phyloP scores from a whole-genome alignment of 2,329 filamentous ascomycete genomes.

The Gnomoniopsis sp. region DNA sequence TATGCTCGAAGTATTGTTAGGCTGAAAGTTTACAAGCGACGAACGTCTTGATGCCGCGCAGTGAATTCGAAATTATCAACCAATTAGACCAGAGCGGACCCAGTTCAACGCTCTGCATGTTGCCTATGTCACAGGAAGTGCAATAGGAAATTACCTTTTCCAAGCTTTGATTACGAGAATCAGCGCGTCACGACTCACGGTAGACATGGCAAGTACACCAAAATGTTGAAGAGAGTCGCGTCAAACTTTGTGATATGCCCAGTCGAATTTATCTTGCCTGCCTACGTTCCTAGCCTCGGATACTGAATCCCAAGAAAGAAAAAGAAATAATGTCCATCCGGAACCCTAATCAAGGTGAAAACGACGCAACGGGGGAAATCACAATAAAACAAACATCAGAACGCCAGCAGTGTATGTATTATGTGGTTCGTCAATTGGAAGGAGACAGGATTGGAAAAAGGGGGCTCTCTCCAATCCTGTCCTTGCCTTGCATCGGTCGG shows the following conservation, averaged over 20 bases:
- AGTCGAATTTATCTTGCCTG: constrained; percentile 12
- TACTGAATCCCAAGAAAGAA: not conserved
- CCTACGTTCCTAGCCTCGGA: constrained; percentile 12
- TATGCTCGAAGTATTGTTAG: too few relatives aligned
- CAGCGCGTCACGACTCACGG: too few relatives aligned
- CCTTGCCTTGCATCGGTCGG: constrained; percentile 2
- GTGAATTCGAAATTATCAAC: too few relatives aligned
- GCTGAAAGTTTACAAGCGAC: too few relatives aligned
- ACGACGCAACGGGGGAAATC: constrained; percentile 6
- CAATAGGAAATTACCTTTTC: too few relatives aligned
- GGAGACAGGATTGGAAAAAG: not conserved
- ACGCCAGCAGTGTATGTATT: constrained; percentile 19
- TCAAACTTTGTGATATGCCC: not conserved
- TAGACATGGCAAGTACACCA: not conserved
- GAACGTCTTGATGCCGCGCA: too few relatives aligned
- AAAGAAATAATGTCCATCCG: constrained; percentile 6
- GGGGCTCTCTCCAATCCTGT: not conserved
- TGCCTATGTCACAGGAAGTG: too few relatives aligned
- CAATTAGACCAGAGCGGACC: too few relatives aligned
- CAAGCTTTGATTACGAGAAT: too few relatives aligned
- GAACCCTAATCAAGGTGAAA: constrained; percentile 5
- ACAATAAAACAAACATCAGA: constrained; percentile 7
- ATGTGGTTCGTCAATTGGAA: constrained; percentile 14
- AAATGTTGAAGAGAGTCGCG: not conserved
- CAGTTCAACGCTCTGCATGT: too few relatives aligned